Percentiles rank a stretch among this genome's conserved stretches.
These are phyloP conservation scores for Paulownia fortunei DNA, from an alignment of 257 asterid species.

Conservation along the genomic window DNA sequence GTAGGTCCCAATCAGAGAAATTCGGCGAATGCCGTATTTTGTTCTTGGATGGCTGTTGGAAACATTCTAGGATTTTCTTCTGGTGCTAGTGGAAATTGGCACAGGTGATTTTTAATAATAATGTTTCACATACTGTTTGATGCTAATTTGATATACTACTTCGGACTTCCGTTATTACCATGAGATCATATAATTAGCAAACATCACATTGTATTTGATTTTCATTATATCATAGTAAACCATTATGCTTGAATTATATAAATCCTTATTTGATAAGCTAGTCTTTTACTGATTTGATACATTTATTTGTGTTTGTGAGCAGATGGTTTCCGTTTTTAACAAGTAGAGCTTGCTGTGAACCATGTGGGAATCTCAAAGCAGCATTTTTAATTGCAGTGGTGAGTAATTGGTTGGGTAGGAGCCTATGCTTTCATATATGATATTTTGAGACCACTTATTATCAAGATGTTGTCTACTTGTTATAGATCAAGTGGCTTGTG, in stretches of 20 bases:
- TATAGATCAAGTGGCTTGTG: slow-evolving; percentile 7
- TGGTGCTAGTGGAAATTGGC: slow-evolving; percentile 98
- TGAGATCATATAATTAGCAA: slow-evolving; percentile 6
- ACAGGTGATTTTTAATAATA: slow-evolving; percentile 59
- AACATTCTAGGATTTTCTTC: slow-evolving; percentile 97
- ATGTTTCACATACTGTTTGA: slow-evolving; percentile 21
- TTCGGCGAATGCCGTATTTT: slow-evolving; percentile 93
- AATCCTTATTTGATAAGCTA: slow-evolving; percentile 16
- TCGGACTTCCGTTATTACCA: not conserved
- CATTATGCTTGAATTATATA: slow-evolving; percentile 13
- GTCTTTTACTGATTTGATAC: slow-evolving; percentile 21
- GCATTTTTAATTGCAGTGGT: slow-evolving; percentile 99
- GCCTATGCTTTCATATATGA: slow-evolving; percentile 14
- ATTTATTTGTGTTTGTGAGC: slow-evolving; percentile 37
- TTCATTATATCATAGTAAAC: not conserved
- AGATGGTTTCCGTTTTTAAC: slow-evolving; percentile 99
- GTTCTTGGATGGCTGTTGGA: slow-evolving; percentile 99
- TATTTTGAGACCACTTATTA: slow-evolving; percentile 12
- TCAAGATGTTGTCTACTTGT: slow-evolving; percentile 6
- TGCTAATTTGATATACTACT: slow-evolving; percentile 17
- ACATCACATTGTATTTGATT: slow-evolving; percentile 12
- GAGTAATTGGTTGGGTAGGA: slow-evolving; percentile 44
- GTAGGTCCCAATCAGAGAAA: slow-evolving; percentile 97
- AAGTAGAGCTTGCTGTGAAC: slow-evolving; percentile 95
- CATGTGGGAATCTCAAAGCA: slow-evolving; percentile 99